Percentiles rank a stretch among this genome's conserved stretches.
These are phyloP conservation scores for Cladorrhinum sp. DNA, from an alignment of 2,329 filamentous ascomycete genomes.

Conservation along the genomic window DNA sequence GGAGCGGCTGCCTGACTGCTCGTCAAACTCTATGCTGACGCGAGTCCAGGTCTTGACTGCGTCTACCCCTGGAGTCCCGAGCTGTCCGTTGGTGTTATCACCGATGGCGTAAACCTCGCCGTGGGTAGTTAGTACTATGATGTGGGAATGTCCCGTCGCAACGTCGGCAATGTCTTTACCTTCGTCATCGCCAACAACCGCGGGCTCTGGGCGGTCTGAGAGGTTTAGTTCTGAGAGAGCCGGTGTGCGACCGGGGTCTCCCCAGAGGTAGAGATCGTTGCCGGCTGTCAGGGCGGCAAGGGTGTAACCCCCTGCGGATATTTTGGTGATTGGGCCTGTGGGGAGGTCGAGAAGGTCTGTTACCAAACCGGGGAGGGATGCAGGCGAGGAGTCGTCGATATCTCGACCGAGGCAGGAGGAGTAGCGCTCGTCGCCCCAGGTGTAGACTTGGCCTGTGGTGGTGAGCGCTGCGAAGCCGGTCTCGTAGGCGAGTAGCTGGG, in stretches of 20 bases:
- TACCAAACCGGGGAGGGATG: slow-evolving; percentile 44
- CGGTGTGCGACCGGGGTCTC: slow-evolving; percentile 37
- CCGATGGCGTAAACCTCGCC: slow-evolving; percentile 55
- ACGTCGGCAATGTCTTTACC: slow-evolving; percentile 55
- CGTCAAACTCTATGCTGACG: slow-evolving; percentile 18
- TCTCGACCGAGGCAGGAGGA: slow-evolving; percentile 54
- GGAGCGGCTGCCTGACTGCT: slow-evolving; percentile 23
- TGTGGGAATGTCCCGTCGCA: slow-evolving; percentile 56
- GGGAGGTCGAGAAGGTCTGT: slow-evolving; percentile 50
- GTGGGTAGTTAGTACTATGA: slow-evolving; percentile 51
- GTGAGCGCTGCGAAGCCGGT: slow-evolving; percentile 49
- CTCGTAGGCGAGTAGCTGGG: slow-evolving; percentile 46
- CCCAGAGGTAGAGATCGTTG: slow-evolving; percentile 61
- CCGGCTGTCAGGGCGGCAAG: slow-evolving; percentile 56
- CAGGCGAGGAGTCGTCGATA: slow-evolving; percentile 33
- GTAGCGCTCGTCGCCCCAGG: slow-evolving; percentile 59
- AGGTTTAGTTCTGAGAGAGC: slow-evolving; percentile 32
- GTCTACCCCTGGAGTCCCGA: slow-evolving; percentile 43
- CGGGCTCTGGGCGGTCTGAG: slow-evolving; percentile 39
- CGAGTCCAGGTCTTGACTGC: slow-evolving; percentile 36
- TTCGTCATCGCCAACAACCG: slow-evolving; percentile 39
- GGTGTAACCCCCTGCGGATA: slow-evolving; percentile 56
- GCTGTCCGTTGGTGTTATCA: slow-evolving; percentile 56
- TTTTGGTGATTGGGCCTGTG: slow-evolving; percentile 49
- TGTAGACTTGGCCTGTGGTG: slow-evolving; percentile 44